Base-by-base conservation (phyloP, 306 rosid genomes). In the Herpetospermum pedunculosum region DNA sequence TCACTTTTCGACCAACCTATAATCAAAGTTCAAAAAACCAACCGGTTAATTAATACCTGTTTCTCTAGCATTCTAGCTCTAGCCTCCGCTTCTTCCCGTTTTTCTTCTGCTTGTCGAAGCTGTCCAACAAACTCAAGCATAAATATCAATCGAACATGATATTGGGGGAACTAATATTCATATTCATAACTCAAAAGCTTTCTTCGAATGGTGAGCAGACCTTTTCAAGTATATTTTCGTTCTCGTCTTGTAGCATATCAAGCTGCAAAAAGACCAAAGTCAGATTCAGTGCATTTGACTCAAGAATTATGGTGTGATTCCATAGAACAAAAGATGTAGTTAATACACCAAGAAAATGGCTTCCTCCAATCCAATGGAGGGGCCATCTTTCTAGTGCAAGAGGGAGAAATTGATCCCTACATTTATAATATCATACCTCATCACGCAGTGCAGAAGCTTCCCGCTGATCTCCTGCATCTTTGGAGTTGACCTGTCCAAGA, bases 401-500 rank as follows among this genome's bases (percentile, higher is more conserved):
- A 68, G 75, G 63, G 72, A 57, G 35, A 78, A 79, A 65, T 69
- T 59, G 59, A 74, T 37, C 8, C 3, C 3, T 46, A 28, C 73
- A 69, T 46, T 54, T 26, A 9, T 21, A 68, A 50, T 75, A 58
- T 53, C 83, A 44, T 89, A 95, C 99, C 85, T 92, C 97, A 85
- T 95, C 99, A 34, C 92, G 97, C 37, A 95, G 97, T 16, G 97
- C 96, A 74, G 99, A 90, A 83, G 97, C 93, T 84, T 95, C 96
- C 10, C 84, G 96, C 77, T 77, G 88, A 81, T 89, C 96, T 60
- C 89, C 96, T 44, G 78, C 74, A 43, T 78, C 86, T 87, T 83
- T 92, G 29, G 80, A 49, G 75, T 84, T 89, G 41, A 73, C 62
- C 49, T 79, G 87, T 68, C 85, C 87, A 37, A 84, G 72, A 76